Percentiles rank a stretch among this genome's conserved stretches.
These are phyloP conservation scores for Clavispora vitiphila DNA, from an alignment of 805 yeast species.

Conservation along the genomic window DNA sequence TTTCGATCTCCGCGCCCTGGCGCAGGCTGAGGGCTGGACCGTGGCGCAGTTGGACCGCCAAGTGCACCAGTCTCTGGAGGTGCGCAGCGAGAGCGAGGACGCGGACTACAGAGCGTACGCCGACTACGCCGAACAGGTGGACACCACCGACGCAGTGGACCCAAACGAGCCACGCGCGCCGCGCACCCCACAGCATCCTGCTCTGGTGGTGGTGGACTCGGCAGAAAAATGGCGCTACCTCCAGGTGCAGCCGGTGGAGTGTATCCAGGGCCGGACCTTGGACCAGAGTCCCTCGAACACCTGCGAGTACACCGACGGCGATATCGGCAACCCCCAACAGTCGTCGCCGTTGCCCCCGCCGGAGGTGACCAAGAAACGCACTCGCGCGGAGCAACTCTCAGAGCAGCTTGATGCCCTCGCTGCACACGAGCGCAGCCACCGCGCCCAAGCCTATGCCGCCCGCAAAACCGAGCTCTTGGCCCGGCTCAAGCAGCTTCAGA, in stretches of 20 bases:
- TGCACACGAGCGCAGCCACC: slow-evolving; percentile 12
- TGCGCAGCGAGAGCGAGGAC: slow-evolving; percentile 7
- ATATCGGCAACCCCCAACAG: not conserved
- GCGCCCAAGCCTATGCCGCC: slow-evolving; percentile 16
- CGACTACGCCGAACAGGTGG: slow-evolving; percentile 20
- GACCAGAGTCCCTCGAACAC: not conserved
- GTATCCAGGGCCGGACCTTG: not conserved
- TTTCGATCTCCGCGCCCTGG: slow-evolving; percentile 31
- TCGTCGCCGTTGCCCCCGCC: slow-evolving; percentile 1
- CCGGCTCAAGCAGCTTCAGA: slow-evolving; percentile 20
- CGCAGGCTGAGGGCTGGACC: slow-evolving; percentile 29
- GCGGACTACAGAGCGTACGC: slow-evolving; percentile 16
- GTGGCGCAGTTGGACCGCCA: slow-evolving; percentile 14
- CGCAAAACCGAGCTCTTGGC: slow-evolving; percentile 22
- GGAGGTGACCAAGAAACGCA: slow-evolving; percentile 16
- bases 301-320: slow-evolving; percentile 1
- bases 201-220: slow-evolving; percentile 7
- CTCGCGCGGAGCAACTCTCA: slow-evolving; percentile 20
- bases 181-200: too few relatives aligned
- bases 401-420: slow-evolving; percentile 16
- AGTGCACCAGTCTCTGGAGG: slow-evolving; percentile 2
- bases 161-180: slow-evolving; percentile 13
- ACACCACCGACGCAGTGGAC: slow-evolving; percentile 18
- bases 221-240: not conserved
- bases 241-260: slow-evolving; percentile 1